Evolutionary conservation across 768 basidiomycete genomes (phyloP).

Genomic region (Tylopilus felleus): DNA sequence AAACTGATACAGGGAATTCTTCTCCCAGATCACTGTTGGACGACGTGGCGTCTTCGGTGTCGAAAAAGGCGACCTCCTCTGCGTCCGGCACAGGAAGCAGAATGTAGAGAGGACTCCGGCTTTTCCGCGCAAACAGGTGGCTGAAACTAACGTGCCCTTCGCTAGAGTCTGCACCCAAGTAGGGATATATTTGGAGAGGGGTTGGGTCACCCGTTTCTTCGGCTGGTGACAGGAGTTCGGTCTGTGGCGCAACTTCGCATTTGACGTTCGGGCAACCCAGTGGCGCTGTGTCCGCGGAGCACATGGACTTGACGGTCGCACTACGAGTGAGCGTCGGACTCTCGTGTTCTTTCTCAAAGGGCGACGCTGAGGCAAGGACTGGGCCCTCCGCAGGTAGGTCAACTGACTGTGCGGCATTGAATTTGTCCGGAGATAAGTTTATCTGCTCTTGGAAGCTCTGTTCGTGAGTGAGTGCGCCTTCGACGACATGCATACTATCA

Average conservation of each 20-base stretch:
- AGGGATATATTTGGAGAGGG: not conserved
- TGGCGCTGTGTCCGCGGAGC: not conserved
- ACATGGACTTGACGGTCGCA: not conserved
- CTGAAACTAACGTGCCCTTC: not conserved
- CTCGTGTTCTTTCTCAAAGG: not conserved
- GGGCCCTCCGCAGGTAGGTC: not conserved
- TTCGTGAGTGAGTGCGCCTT: not conserved
- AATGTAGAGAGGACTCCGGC: constrained; percentile 1
- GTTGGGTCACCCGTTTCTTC: not conserved
- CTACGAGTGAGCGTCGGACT: not conserved
- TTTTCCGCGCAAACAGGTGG: not conserved
- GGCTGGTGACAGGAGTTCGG: not conserved
- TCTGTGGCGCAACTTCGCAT: not conserved
- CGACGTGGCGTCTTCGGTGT: not conserved
- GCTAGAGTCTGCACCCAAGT: not conserved
- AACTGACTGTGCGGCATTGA: not conserved
- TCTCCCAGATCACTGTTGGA: constrained; percentile 1
- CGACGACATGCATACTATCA: constrained; percentile 5
- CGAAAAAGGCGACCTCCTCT: constrained; percentile 19
- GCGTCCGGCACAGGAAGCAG: constrained; percentile 16
- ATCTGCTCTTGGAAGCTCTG: not conserved
- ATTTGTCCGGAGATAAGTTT: not conserved
- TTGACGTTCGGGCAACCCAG: not conserved
- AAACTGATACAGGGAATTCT: not conserved
- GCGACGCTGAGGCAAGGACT: not conserved